Base-by-base conservation (phyloP, 129 eudicot genomes). In the Pulicaria dysenterica region DNA sequence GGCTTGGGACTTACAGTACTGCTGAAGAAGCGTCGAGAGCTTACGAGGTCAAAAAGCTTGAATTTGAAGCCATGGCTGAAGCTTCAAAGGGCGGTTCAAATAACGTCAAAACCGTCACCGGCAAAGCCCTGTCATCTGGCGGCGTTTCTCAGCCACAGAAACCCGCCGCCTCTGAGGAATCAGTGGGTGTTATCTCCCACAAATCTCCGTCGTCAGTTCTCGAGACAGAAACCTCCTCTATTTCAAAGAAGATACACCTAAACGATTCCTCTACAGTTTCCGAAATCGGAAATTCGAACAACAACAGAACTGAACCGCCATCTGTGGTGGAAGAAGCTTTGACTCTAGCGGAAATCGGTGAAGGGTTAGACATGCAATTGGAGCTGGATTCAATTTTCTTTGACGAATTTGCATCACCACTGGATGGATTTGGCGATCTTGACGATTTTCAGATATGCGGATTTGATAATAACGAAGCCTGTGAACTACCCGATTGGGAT, bases 1-100 rank as follows among this genome's bases (percentile, higher is more conserved):
- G 97, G 97, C 68, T 91, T 42, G 97, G 97, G 1, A 91, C 97
- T 48, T 91, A 73, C 43, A 65, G 73, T 51, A 85, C 92, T 1
- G 86, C 95, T 43, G 92, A 85, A 66, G 91, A 88, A 70, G 97
- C 97, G 7, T 75, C 92, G 0, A 40, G 59, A 17, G 95, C 86
- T 70, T 91, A 91, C 45, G 88, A 91, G 12, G 3, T 19, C 0
- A 86, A 84, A 50, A 78, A 64, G 70, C 80, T 80, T 6, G 95
- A 91, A 58, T 88, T 91, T 38, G 97, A 91, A 55, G 77, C 67
- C 12, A 63, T 78, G 70, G 82, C 77, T 0, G 82, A 71, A 38
- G 82, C 82, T 43, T 78, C 82, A 5, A 78, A 70, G 31, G 77
- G 77, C 36, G 70, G 69, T 37, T 69, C 67, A 0, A 63, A 50